Base-by-base conservation (phyloP, 768 basidiomycete species). In the Russula foetens region DNA sequence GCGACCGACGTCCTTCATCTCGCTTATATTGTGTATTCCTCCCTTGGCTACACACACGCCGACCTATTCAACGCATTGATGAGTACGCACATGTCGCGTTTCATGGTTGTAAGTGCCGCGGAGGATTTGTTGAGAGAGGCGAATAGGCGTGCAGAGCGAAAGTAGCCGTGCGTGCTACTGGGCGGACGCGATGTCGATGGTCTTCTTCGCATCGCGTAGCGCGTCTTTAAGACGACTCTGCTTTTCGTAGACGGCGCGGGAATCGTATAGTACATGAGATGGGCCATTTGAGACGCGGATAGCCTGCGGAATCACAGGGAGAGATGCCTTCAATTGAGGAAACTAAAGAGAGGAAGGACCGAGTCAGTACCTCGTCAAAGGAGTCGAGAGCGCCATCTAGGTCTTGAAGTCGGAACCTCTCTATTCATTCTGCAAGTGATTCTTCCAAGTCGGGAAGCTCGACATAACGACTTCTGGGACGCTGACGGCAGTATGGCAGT, bases 91-190 rank as follows among this genome's bases (percentile, higher is more conserved):
- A n/a, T n/a, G n/a, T n/a, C n/a, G n/a, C n/a, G n/a, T n/a, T n/a
- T n/a, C n/a, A n/a, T n/a, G n/a, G n/a, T n/a, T n/a, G n/a, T n/a
- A n/a, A n/a, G n/a, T n/a, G 86, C 79, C 47, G 80, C 70, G 35
- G 79, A 75, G 48, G 75, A 71, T 67, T 82, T 88, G 58, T 73
- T 72, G 2, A 78, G 71, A 24, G 74, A 70, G 19, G 79, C 68
- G 63, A 91, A 88, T 23, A 90, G 76, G 56, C 84, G 84, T 43
- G 89, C 84, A 7, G 88, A 83, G 43, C 90, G 85, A 28, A 76
- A 76, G 67, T 92, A 92, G 21, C 89, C 89, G 70, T 90, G n/a
- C n/a, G n/a, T n/a, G 88, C 84, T 85, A 88, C 44, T 79, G 79
- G 9, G 81, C 72, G 1, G 88, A 87, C 2, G 83, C 81, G 5